These are phyloP conservation scores for Pythium periplocum DNA, from an alignment of 352 stramenopile genomes.

Conservation along the genomic window DNA sequence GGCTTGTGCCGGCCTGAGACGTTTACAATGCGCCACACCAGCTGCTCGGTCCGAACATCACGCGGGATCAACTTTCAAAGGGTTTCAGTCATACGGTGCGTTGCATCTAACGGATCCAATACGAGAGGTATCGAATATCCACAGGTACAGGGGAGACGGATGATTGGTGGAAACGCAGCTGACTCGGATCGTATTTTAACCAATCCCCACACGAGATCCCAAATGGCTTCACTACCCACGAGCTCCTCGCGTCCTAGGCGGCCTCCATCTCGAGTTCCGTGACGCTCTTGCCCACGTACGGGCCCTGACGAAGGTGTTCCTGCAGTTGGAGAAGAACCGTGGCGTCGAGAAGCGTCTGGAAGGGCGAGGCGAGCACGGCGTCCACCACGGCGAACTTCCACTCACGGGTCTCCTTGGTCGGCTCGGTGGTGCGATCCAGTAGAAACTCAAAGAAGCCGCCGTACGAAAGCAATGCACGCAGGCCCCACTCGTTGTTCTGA, in stretches of 20 bases:
- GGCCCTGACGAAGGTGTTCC: conserved; percentile 44
- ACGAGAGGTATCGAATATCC: too few relatives aligned
- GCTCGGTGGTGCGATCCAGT: conserved; percentile 73
- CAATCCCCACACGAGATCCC: conserved; percentile 1
- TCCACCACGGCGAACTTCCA: conserved; percentile 89
- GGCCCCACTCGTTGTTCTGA: conserved; percentile 76
- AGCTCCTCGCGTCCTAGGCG: too few relatives aligned
- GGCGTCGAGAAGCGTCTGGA: conserved; percentile 46
- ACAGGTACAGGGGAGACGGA: too few relatives aligned
- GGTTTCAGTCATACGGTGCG: too few relatives aligned
- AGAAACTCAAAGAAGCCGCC: conserved; percentile 85
- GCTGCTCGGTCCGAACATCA: too few relatives aligned
- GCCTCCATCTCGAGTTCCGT: conserved; percentile 65
- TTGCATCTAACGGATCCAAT: too few relatives aligned
- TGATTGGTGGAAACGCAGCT: too few relatives aligned
- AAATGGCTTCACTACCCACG: conserved; percentile 15
- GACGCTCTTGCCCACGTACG: conserved; percentile 48
- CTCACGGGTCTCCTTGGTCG: conserved; percentile 78
- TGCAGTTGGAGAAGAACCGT: conserved; percentile 52
- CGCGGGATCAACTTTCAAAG: too few relatives aligned
- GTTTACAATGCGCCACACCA: too few relatives aligned
- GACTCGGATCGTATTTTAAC: conserved; percentile 2
- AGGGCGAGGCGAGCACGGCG: conserved; percentile 62
- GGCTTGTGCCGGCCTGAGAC: too few relatives aligned
- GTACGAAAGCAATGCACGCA: conserved; percentile 61